phyloP scores from a whole-genome alignment of 139 green algal species.

The Chlamydomonas sp. region DNA sequence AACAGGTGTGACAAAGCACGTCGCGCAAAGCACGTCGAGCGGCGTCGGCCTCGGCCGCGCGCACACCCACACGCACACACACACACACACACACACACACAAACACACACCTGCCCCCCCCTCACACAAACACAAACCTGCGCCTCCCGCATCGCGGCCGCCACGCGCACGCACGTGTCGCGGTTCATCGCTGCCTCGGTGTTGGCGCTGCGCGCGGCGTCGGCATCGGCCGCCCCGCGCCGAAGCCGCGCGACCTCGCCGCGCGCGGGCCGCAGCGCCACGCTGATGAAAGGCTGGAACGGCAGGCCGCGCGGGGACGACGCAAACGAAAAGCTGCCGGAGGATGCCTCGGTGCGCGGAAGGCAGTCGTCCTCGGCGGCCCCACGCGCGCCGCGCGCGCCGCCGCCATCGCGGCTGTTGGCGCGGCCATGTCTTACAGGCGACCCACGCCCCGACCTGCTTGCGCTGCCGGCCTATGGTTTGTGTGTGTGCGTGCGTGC shows the following conservation, averaged over 20 bases:
- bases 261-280: neutral
- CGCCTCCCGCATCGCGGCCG: neutral
- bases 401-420: neutral
- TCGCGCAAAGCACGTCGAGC: too few relatives aligned
- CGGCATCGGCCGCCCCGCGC: neutral
- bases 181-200: neutral
- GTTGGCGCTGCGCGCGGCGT: neutral
- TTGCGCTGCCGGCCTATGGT: too few relatives aligned
- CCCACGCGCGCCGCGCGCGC: neutral
- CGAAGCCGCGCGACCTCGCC: neutral
- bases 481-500: too few relatives aligned
- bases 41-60: too few relatives aligned
- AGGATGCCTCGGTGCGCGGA: neutral
- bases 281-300: constrained; percentile 5
- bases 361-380: neutral
- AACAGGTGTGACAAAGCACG: too few relatives aligned
- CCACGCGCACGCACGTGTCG: neutral
- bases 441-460: too few relatives aligned
- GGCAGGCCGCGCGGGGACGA: constrained; percentile 9
- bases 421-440: too few relatives aligned
- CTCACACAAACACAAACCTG: too few relatives aligned
- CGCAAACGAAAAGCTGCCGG: neutral
- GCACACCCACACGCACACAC: too few relatives aligned
- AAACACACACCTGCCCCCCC: too few relatives aligned
- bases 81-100: too few relatives aligned